Percentiles rank a stretch among this genome's conserved stretches.
Conservation (phyloP, 306 rosid genomes). For the Senna tora region DNA sequence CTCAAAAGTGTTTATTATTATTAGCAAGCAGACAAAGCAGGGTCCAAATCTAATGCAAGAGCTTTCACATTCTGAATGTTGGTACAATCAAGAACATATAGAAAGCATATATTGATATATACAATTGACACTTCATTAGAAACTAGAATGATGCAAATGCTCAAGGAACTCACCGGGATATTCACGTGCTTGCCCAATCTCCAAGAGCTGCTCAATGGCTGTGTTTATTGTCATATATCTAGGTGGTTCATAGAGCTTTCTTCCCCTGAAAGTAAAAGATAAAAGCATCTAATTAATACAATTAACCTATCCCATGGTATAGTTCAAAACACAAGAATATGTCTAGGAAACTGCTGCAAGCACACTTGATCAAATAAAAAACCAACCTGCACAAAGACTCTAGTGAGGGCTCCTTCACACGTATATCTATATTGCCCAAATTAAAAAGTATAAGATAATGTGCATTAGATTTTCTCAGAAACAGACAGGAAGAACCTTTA, state of each 20-base stretch:
- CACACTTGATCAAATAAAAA: conserved; percentile 14
- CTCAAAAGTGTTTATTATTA: neutral
- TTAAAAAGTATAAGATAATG: neutral
- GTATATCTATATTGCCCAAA: conserved; percentile 64
- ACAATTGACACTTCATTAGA: conserved; percentile 11
- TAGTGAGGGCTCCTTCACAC: conserved; percentile 88
- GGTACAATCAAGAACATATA: conserved; percentile 16
- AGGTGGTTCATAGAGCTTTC: conserved; percentile 82
- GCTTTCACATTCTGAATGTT: neutral
- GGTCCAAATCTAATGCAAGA: conserved; percentile 2
- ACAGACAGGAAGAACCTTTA: conserved; percentile 25
- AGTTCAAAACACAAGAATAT: neutral
- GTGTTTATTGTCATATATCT: conserved; percentile 84
- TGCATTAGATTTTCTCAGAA: conserved; percentile 22
- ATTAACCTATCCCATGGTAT: conserved; percentile 19
- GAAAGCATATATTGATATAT: too few species aligned
- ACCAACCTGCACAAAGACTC: conserved; percentile 85
- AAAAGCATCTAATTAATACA: neutral
- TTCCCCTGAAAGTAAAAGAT: conserved; percentile 62
- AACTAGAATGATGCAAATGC: neutral
- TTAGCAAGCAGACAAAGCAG: conserved; percentile 16
- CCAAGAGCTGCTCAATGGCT: conserved; percentile 90
- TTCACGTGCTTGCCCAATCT: conserved; percentile 66
- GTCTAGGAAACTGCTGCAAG: conserved; percentile 7
- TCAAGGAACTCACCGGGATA: conserved; percentile 57